Conservation (phyloP, 1,284 basidiomycete genomes). For the Sanguinoderma infundibulare region DNA sequence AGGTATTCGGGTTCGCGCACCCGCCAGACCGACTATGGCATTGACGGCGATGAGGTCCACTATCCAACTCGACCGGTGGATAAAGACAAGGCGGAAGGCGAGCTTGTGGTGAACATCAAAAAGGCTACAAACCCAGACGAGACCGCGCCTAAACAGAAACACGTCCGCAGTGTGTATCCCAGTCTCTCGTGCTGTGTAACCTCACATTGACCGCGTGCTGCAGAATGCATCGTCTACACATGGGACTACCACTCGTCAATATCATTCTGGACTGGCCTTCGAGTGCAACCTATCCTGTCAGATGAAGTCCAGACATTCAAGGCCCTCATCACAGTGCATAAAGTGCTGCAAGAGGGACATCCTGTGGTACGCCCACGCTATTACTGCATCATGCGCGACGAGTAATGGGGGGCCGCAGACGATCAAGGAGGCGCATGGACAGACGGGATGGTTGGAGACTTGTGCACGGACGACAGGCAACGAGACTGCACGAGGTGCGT, state of each 20-base stretch:
- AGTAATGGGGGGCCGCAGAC: constrained; percentile 54
- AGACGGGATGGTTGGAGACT: constrained; percentile 95
- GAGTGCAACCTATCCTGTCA: constrained; percentile 92
- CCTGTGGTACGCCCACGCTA: constrained; percentile 68
- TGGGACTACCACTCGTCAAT: constrained; percentile 99
- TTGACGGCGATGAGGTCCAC: constrained; percentile 80
- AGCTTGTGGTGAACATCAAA: constrained; percentile 93
- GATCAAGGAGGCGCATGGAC: constrained; percentile 94
- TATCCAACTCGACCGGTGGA: constrained; percentile 96
- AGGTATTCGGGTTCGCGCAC: constrained; percentile 40
- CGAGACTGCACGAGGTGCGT: constrained; percentile 78
- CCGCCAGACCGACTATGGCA: constrained; percentile 54
- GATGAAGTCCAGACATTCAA: constrained; percentile 98
- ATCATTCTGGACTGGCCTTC: constrained; percentile 94
- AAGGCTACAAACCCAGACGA: constrained; percentile 95
- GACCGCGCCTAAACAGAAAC: constrained; percentile 94
- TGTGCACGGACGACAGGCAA: constrained; percentile 86
- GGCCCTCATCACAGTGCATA: constrained; percentile 93
- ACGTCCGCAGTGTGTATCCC: constrained; percentile 84
- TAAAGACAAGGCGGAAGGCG: constrained; percentile 94
- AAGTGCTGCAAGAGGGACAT: constrained; percentile 94
- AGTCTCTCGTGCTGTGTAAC: neutral
- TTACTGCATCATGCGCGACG: neutral
- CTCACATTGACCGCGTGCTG: constrained; percentile 1
- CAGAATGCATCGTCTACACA: constrained; percentile 96